A percentile compares a stretch with the other conserved stretches of the same genome.
Conservation (phyloP, 1,284 basidiomycete species). For the Sanghuangporus weigelae region DNA sequence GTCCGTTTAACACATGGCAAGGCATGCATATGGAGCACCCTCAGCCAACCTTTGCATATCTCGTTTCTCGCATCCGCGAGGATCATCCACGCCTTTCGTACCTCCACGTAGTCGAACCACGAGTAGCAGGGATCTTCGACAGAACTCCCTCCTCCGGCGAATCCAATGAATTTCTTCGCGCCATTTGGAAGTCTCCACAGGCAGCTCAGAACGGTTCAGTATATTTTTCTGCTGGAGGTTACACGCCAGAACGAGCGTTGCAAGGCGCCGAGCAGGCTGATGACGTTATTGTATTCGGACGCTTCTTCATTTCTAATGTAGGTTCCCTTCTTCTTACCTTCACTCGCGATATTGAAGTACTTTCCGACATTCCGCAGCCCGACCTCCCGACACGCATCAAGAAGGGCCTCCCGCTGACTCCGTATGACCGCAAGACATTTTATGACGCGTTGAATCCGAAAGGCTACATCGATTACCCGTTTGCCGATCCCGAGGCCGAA, state of each 20-base stretch:
- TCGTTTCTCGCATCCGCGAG: slow-evolving; percentile 32
- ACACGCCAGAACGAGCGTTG: slow-evolving; percentile 23
- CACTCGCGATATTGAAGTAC: neutral
- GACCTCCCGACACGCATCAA: slow-evolving; percentile 17
- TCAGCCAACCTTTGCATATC: slow-evolving; percentile 35
- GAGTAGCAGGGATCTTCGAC: slow-evolving; percentile 23
- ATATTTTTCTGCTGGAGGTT: slow-evolving; percentile 8
- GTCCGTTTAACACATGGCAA: slow-evolving; percentile 44
- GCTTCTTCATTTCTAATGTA: slow-evolving; percentile 45
- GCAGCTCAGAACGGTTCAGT: slow-evolving; percentile 1
- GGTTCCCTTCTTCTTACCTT: slow-evolving; percentile 15
- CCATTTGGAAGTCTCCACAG: slow-evolving; percentile 28
- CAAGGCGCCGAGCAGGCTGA: slow-evolving; percentile 30
- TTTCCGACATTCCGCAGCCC: slow-evolving; percentile 7
- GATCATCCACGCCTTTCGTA: slow-evolving; percentile 47
- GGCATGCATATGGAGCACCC: slow-evolving; percentile 31
- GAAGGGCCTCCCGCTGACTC: slow-evolving; percentile 15
- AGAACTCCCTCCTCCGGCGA: slow-evolving; percentile 19
- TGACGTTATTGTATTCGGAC: slow-evolving; percentile 37
- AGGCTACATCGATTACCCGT: slow-evolving; percentile 17
- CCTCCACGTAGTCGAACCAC: slow-evolving; percentile 42
- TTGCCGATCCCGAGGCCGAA: slow-evolving; percentile 15
- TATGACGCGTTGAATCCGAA: slow-evolving; percentile 7
- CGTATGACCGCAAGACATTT: slow-evolving; percentile 18
- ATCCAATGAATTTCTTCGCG: slow-evolving; percentile 32